These are phyloP conservation scores for Curvularia sp. DNA, from an alignment of 2,329 filamentous ascomycete genomes.

Conservation along the genomic window DNA sequence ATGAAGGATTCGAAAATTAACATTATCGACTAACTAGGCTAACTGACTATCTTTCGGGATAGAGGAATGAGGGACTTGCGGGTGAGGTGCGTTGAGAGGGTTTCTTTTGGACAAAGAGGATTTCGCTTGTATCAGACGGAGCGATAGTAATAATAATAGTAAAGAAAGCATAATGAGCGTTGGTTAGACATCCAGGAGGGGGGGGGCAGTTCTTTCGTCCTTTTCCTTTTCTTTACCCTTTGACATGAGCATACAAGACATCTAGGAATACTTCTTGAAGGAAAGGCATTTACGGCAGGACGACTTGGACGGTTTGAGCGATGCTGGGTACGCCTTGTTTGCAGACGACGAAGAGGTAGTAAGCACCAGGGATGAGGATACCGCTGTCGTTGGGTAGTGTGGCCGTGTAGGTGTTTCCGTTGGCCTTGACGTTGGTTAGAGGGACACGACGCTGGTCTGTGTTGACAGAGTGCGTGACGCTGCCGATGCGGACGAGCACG, in stretches of 20 bases:
- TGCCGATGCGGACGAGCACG: conserved; percentile 35
- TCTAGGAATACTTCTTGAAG: not conserved
- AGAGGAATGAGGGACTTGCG: not conserved
- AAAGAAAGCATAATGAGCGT: not conserved
- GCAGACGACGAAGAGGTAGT: conserved; percentile 35
- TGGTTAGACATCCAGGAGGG: not conserved
- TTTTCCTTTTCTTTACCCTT: not conserved
- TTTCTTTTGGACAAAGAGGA: not conserved
- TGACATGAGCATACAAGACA: not conserved
- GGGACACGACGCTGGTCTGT: conserved; percentile 39
- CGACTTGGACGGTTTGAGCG: conserved; percentile 31
- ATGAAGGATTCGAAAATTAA: no score
- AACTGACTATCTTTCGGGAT: no score
- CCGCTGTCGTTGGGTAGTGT: conserved; percentile 34
- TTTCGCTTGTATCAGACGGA: no score
- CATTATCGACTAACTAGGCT: no score
- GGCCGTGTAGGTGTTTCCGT: conserved; percentile 20
- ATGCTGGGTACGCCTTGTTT: conserved; percentile 32
- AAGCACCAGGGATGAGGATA: conserved; percentile 34
- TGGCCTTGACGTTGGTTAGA: conserved; percentile 18
- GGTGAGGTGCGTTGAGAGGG: not conserved
- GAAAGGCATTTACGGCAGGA: conserved; percentile 13
- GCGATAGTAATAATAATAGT: no score
- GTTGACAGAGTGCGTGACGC: conserved; percentile 41
- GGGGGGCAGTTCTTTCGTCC: not conserved